Base-by-base conservation (phyloP, 345 rosid species). In the Corymbia maculata region DNA sequence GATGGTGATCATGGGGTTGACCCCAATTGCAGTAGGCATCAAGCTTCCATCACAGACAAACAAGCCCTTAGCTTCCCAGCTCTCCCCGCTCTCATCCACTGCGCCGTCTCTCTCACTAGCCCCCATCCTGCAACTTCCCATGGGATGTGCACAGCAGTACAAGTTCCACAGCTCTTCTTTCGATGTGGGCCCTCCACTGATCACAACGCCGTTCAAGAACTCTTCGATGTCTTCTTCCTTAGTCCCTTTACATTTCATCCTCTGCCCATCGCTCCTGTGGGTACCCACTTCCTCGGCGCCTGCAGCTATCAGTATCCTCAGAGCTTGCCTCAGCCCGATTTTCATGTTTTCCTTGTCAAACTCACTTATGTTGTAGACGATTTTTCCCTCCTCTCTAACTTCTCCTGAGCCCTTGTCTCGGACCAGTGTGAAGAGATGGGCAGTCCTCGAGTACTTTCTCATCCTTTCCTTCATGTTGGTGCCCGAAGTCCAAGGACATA, bases 51-150 rank as follows among this genome's bases (percentile, higher is more conserved):
- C 90, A 24, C 90, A 88, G 50, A 88, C 88, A 45, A 59, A 88
- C 85, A 88, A 44, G n/a, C 87, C 85, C 52, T 70, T 44, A 15
- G 90, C 90, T 50, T 88, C 90, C 90, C 90, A 88, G 30, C 87
- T 86, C 85, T 88, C 85, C 3, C 90, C 90, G 28, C 75, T 64
- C 85, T 66, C 85, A 19, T 85, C 90, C 51, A 88, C 90, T 14
- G 64, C 90, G 11, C 90, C 88, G 26, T 88, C 87, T 51, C 75
- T 61, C 70, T 88, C 88, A 4, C 45, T 66, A 3, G 85, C 90
- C 47, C 90, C 90, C 53, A 88, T 59, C 87, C 88, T 88, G 53
- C 90, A 88, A 42, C 90, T 88, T 57, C 90, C 90, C 90, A 88
- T 88, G 21, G 49, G 90, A 88, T 86, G 90, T 30, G 88, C 90